Conservation (phyloP, 176 grass and related monocot genomes). For the Oryza coarctata region DNA sequence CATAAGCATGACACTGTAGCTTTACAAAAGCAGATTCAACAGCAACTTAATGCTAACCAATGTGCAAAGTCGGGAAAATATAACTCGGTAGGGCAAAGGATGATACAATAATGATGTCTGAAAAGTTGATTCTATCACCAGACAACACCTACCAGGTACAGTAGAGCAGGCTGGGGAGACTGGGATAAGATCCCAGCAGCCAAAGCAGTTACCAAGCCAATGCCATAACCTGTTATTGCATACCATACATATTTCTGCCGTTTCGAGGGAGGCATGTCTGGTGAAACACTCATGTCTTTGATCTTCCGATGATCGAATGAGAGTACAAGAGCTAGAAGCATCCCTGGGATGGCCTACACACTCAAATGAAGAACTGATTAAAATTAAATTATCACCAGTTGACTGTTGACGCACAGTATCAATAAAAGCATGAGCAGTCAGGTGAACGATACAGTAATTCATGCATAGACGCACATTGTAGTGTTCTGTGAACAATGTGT, state of each 20-base stretch:
- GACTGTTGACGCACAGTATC: neutral
- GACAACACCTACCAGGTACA: slow-evolving; percentile 75
- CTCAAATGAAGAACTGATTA: neutral
- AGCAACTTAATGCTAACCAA: neutral
- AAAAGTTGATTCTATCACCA: slow-evolving; percentile 14
- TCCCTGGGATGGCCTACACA: slow-evolving; percentile 87
- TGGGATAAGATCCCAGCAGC: slow-evolving; percentile 89
- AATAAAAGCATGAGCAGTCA: neutral
- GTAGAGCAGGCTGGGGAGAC: slow-evolving; percentile 93
- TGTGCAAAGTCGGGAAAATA: slow-evolving; percentile 1
- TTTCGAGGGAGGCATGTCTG: slow-evolving; percentile 27
- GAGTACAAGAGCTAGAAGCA: neutral
- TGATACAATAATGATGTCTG: neutral
- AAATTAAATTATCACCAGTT: slow-evolving; percentile 15
- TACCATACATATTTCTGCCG: slow-evolving; percentile 46
- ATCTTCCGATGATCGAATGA: slow-evolving; percentile 39
- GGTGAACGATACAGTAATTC: neutral
- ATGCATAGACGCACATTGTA: neutral
- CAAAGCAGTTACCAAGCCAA: slow-evolving; percentile 78
- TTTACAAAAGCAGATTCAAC: neutral
- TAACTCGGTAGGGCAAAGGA: neutral
- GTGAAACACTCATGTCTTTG: slow-evolving; percentile 53
- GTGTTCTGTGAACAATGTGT: neutral
- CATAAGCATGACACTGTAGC: neutral
- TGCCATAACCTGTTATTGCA: slow-evolving; percentile 78